These are phyloP conservation scores for Fusarium sp. DNA, from an alignment of 2,329 filamentous ascomycete species.

Conservation along the genomic window DNA sequence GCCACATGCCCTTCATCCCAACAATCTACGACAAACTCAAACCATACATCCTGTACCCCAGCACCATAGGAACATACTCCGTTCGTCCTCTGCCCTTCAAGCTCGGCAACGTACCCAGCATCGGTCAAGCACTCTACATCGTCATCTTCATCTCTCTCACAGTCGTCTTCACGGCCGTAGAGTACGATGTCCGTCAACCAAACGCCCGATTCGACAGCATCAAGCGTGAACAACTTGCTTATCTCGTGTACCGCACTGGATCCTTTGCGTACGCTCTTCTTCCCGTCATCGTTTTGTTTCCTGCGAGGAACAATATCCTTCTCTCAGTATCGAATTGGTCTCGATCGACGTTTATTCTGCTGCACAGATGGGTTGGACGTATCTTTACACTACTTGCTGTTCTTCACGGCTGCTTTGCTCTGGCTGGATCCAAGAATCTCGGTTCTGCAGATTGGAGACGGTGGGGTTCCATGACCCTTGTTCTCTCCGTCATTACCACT, in stretches of 20 bases:
- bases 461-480: neutral
- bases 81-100: slow-evolving; percentile 11
- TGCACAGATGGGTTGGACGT: slow-evolving; percentile 11
- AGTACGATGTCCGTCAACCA: slow-evolving; percentile 1
- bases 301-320: neutral
- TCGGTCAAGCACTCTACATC: slow-evolving; percentile 11
- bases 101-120: slow-evolving; percentile 3
- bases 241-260: slow-evolving; percentile 12
- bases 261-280: slow-evolving; percentile 5
- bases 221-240: neutral
- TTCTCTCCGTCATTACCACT: neutral
- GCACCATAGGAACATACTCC: slow-evolving; percentile 19
- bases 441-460: neutral
- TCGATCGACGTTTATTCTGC: slow-evolving; percentile 3
- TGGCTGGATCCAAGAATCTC: neutral
- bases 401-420: neutral
- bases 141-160: neutral
- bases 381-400: slow-evolving; percentile 9
- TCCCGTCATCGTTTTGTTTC: slow-evolving; percentile 7
- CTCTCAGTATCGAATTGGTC: slow-evolving; percentile 14
- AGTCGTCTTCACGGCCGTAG: neutral
- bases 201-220: slow-evolving; percentile 2
- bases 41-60: slow-evolving; percentile 17
- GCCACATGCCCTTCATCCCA: slow-evolving; percentile 4
- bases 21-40: slow-evolving; percentile 17